Conservation (phyloP, 2,329 filamentous ascomycete species). For the Amylocarpus encephaloides region DNA sequence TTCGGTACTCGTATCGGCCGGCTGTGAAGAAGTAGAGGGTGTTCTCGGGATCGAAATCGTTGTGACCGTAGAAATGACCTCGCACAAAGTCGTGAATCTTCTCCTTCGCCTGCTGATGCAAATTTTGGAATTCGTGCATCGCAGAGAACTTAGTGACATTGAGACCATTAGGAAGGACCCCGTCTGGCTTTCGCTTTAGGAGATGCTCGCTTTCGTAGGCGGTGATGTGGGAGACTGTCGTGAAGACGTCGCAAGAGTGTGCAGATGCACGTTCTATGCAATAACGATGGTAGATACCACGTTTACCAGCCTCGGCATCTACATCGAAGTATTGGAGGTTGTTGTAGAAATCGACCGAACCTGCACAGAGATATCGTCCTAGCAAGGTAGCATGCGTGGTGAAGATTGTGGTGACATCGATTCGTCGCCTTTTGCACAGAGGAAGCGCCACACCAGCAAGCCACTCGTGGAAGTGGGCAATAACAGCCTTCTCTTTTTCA, state of each 20-base stretch:
- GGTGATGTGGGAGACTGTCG: slow-evolving; percentile 96
- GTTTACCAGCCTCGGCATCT: slow-evolving; percentile 92
- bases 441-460: slow-evolving; percentile 89
- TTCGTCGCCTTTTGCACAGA: slow-evolving; percentile 85
- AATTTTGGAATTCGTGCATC: slow-evolving; percentile 97
- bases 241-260: slow-evolving; percentile 93
- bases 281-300: slow-evolving; percentile 97
- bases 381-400: slow-evolving; percentile 95
- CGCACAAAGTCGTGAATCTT: slow-evolving; percentile 98
- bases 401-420: slow-evolving; percentile 97
- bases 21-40: slow-evolving; percentile 97
- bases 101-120: slow-evolving; percentile 93
- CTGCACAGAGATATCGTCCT: slow-evolving; percentile 91
- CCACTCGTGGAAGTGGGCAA: slow-evolving; percentile 99
- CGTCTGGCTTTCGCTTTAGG: slow-evolving; percentile 94
- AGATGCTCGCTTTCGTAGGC: slow-evolving; percentile 97
- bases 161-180: slow-evolving; percentile 90
- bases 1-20: slow-evolving; percentile 93
- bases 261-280: slow-evolving; percentile 94
- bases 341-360: slow-evolving; percentile 98
- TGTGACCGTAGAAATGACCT: slow-evolving; percentile 96
- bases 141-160: slow-evolving; percentile 99
- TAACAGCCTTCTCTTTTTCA: slow-evolving; percentile 85
- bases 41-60: slow-evolving; percentile 94
- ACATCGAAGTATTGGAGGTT: slow-evolving; percentile 96